Evolutionary conservation across 441 rosid species (phyloP), one percentile per base, ranked within the genome.

Genomic region (Mallotus japonicus): DNA sequence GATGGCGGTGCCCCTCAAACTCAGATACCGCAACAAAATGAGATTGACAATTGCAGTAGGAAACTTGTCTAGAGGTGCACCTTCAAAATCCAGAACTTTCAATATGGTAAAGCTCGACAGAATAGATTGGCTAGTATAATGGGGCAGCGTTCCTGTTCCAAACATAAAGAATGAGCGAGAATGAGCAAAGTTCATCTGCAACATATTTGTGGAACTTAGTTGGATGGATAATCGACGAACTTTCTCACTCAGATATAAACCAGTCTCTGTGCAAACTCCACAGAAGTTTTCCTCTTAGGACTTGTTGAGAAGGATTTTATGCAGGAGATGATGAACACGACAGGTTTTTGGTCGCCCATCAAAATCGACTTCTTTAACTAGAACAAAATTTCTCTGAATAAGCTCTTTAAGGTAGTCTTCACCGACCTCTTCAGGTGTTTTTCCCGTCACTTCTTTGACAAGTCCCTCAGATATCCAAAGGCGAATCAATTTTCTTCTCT

Each of bases 381-480:
- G 70, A 28, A 80, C 34, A 6, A 80, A 61, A 57, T 62, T 77
- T 54, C 71, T 66, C 58, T 74, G 70, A 12, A 77, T 6, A 51
- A 80, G 83, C 73, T 70, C 73, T 12, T 62, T 63, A 3, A 80
- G 71, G 76, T 70, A 76, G 8, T 74, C 78, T 37, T 80, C 73
- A 6, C 70, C 83, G 6, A 73, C 64, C 51, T 80, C 78, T 62
- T 80, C 80, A 0, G 53, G 24, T 1, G 76, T 76, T 71, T 71
- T 77, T 12, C 78, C 83, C 37, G 24, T 51, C 58, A 53, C 65
- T 42, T 65, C 46, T 58, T 74, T 53, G 5, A 74, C 67, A 34
- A 80, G 69, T 3, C 83, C 76, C 54, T 80, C 83, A 0, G 83
- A 67, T 22, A 80, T 49, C 80, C 80, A 80, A 49, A 77, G 53